Conservation (phyloP, 2,329 filamentous ascomycete species). For the Emmonsiellopsis sp. region DNA sequence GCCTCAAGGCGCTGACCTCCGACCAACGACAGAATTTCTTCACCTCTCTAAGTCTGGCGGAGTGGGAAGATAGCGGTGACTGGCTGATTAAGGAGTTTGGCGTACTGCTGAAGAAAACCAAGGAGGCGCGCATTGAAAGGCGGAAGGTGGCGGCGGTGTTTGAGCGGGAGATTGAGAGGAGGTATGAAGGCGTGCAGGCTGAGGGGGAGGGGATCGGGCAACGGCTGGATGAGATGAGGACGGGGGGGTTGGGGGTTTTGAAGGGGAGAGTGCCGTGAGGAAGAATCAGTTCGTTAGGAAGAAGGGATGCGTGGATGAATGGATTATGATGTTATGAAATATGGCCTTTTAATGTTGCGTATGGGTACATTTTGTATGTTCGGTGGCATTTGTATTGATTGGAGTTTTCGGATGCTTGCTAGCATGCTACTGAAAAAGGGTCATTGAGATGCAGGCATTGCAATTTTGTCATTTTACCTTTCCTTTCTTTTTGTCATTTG, state of each 20-base stretch:
- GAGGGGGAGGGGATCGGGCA: conserved; percentile 41
- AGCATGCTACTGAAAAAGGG: too few relatives aligned
- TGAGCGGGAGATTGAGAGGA: conserved; percentile 46
- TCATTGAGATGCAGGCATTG: too few relatives aligned
- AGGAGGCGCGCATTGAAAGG: conserved; percentile 44
- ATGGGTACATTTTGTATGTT: too few relatives aligned
- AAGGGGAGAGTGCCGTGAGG: conserved; percentile 22
- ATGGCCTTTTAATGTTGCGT: too few relatives aligned
- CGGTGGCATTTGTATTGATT: too few relatives aligned
- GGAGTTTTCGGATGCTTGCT: too few relatives aligned
- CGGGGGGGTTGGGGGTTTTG: conserved; percentile 45
- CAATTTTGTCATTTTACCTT: too few relatives aligned
- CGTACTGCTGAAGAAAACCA: conserved; percentile 43
- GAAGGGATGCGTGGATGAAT: too few relatives aligned
- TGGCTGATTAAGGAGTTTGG: conserved; percentile 51
- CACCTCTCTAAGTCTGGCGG: conserved; percentile 40
- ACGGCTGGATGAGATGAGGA: conserved; percentile 47
- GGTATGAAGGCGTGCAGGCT: conserved; percentile 43
- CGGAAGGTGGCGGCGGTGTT: conserved; percentile 45
- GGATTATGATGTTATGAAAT: too few relatives aligned
- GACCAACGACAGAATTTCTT: conserved; percentile 43
- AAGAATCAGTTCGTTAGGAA: too few relatives aligned
- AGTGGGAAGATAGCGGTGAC: conserved; percentile 56
- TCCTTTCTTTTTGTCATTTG: too few relatives aligned
- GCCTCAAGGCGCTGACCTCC: conserved; percentile 27